Evolutionary conservation across 2,329 filamentous ascomycete species (phyloP), one percentile per base, ranked within the genome.

Genomic region (Aspergillus sergii): DNA sequence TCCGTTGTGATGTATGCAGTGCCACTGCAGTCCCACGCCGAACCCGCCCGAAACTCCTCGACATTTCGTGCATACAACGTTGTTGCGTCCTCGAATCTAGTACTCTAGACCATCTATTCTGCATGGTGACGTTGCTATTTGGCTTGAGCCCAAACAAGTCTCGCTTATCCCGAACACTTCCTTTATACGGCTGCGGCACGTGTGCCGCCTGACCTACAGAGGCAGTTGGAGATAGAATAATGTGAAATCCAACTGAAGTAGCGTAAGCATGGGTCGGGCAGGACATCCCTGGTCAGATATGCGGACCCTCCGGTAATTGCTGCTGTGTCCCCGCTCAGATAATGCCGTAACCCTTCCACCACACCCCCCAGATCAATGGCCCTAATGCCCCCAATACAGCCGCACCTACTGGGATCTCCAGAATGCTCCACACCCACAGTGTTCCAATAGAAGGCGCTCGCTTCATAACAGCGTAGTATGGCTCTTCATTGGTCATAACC

Each of bases 391-490:
- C 87, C n/a, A 80, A 71, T 28, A 89, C 80, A 0, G 91, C 91
- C 72, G 86, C 88, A 0, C 83, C 72, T 46, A 96, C 81, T 60
- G 92, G 85, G 79, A 97, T 85, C 80, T 99, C 95, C 54, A 98
- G 85, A 26, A 98, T 89, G 36, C 91, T 88, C 93, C 94, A 98
- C 5, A 98, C 86, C 94, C 94, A 98, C 21, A 98, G 77, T 46
- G 92, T 94, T 0, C 93, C 95, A 16, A 97, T 77, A 6, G 93
- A 89, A n/a, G 95, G 95, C 0, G 93, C 91, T 66, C 88, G 89
- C 81, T 97, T 96, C 92, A 98, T 94, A 23, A 96, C 89, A 8
- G 91, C 91, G 69, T 96, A 88, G 72, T 97, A 98, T 5, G 90
- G 88, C 68, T 89, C 87, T 34, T 83, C 85, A 72, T 97, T 98